Base-by-base conservation (phyloP, 176 grass and related monocot genomes). In the Carex parvula region DNA sequence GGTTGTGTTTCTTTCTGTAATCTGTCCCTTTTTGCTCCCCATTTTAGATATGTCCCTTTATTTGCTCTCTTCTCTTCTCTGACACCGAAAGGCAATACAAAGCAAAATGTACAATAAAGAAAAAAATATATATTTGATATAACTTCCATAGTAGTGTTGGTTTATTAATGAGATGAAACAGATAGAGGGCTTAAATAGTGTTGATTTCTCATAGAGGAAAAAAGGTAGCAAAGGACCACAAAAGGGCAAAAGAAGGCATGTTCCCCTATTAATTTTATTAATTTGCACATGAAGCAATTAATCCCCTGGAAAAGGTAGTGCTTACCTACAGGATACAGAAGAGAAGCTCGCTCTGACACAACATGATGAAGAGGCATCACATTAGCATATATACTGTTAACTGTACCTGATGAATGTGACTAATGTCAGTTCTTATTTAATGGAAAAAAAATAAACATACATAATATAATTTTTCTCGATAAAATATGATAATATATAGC, bases 1-100 rank as follows among this genome's bases (percentile, higher is more conserved):
- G 20, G 68, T 71, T 21, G 68, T 6, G 16, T 42, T 14, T 64
- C 62, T 42, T 14, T 64, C 62, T 64, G 46, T 11, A 48, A 46
- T 42, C 39, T 46, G 68, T 71, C 37, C 39, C 37, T 71, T 71
- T 71, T 71, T 71, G 33, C 9, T 44, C 68, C 68, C 68, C 68
- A 41, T 21, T 10, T 44, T 21, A 42, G 37, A 44, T 10, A 62
- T 71, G 2, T 71, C 16, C 33, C 11, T 29, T 30, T 70, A 6
- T 42, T 70, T 42, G 17, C 17, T 42, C 42, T 14, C 37, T 42
- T 42, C 57, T 39, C 35, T 71, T 62, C 17, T 20, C 5, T 60
- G 20, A 24, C 20, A 9, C 60, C 60, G 20, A 62, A 62, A 62
- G 60, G 21, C 46, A 62, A 24, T 26, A 26, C 20, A 62, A 62